Conservation (phyloP, 176 grass and related monocot genomes). For the Themeda triandra region DNA sequence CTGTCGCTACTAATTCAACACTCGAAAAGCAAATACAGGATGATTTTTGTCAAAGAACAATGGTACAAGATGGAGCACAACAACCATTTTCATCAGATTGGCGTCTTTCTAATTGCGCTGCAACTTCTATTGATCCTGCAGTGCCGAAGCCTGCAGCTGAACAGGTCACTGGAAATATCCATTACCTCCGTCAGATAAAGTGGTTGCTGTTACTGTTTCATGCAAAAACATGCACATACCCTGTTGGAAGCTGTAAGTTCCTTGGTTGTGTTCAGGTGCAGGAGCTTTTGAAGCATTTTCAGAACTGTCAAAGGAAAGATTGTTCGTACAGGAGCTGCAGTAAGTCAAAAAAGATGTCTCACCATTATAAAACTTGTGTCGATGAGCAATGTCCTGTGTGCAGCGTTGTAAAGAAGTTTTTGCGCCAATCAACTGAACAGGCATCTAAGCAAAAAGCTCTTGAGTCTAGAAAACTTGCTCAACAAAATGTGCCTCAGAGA, state of each 20-base stretch:
- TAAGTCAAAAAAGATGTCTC: slow-evolving; percentile 50
- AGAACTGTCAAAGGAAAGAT: slow-evolving; percentile 62
- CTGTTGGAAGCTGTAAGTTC: slow-evolving; percentile 76
- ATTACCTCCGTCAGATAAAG: slow-evolving; percentile 71
- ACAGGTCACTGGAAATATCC: slow-evolving; percentile 46
- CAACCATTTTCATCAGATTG: slow-evolving; percentile 46
- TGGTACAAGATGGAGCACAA: slow-evolving; percentile 44
- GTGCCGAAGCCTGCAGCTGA: slow-evolving; percentile 27
- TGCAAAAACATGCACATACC: slow-evolving; percentile 70
- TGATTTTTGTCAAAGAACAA: slow-evolving; percentile 62
- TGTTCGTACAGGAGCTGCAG: slow-evolving; percentile 62
- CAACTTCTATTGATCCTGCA: slow-evolving; percentile 27
- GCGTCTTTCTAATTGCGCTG: slow-evolving; percentile 34
- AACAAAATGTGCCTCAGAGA: slow-evolving; percentile 43
- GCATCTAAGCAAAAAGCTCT: slow-evolving; percentile 37
- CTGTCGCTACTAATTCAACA: slow-evolving; percentile 47
- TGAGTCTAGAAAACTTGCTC: slow-evolving; percentile 45
- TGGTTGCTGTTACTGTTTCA: slow-evolving; percentile 80
- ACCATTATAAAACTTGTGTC: slow-evolving; percentile 69
- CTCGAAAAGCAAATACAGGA: slow-evolving; percentile 64
- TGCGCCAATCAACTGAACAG: slow-evolving; percentile 49
- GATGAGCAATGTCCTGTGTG: slow-evolving; percentile 82
- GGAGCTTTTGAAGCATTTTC: slow-evolving; percentile 73
- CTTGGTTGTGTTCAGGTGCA: slow-evolving; percentile 70
- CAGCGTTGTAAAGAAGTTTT: slow-evolving; percentile 55